These are phyloP conservation scores for Nemania abortiva DNA, from an alignment of 2,329 filamentous ascomycete species.

Conservation along the genomic window DNA sequence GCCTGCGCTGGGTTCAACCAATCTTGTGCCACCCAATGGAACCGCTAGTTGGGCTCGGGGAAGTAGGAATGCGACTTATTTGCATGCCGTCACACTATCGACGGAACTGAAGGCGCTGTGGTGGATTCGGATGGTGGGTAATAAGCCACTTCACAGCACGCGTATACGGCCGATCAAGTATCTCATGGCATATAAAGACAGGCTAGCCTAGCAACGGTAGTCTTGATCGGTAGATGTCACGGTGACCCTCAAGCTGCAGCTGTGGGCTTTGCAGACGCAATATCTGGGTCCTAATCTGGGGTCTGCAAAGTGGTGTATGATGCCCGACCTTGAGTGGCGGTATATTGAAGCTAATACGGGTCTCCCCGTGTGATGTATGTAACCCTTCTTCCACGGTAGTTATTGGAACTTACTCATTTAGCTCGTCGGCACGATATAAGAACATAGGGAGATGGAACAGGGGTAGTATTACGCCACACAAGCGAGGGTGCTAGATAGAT, in stretches of 20 bases:
- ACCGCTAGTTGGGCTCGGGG: constrained; percentile 12
- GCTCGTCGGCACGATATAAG: constrained; percentile 15
- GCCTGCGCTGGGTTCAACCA: neutral
- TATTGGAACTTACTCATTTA: constrained; percentile 12
- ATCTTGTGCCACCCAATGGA: constrained; percentile 23
- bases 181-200: constrained; percentile 7
- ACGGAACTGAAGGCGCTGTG: constrained; percentile 7
- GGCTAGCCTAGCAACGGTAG: constrained; percentile 1
- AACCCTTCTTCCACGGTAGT: constrained; percentile 24
- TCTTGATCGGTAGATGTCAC: constrained; percentile 14
- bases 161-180: constrained; percentile 9
- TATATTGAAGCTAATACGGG: constrained; percentile 20
- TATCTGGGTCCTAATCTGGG: constrained; percentile 22
- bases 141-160: constrained; percentile 18
- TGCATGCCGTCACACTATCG: constrained; percentile 17
- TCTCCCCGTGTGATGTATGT: constrained; percentile 20
- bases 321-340: constrained; percentile 9
- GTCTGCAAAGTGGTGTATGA: constrained; percentile 7
- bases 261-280: constrained; percentile 11
- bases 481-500: neutral
- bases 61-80: constrained; percentile 24
- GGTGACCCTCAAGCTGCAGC: constrained; percentile 12
- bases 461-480: constrained; percentile 5
- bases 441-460: neutral
- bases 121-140: constrained; percentile 17